These are phyloP conservation scores for Dianthus caryophyllus DNA, from an alignment of 148 eudicot species.

Conservation along the genomic window DNA sequence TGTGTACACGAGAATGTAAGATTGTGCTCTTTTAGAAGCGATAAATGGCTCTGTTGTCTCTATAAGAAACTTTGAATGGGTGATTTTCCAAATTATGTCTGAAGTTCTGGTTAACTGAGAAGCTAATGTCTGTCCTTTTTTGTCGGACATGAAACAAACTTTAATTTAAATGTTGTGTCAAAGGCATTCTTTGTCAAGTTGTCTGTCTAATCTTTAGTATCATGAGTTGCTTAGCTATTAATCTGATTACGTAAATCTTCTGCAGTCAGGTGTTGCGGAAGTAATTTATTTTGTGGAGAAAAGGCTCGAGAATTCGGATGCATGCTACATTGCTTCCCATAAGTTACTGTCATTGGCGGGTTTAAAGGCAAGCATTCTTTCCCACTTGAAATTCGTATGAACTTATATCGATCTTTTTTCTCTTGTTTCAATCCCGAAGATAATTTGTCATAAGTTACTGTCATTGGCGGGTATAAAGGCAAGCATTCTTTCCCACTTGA, in stretches of 20 bases:
- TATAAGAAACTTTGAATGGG: background rate
- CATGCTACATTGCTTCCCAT: conserved; percentile 70
- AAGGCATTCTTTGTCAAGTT: background rate
- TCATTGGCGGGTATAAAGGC: conserved; percentile 71
- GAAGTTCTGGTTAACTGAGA: background rate
- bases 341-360: conserved; percentile 76
- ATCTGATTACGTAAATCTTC: background rate
- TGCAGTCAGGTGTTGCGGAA: conserved; percentile 88
- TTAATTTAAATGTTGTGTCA: background rate
- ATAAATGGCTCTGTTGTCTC: background rate
- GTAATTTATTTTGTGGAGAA: conserved; percentile 87
- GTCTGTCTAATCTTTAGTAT: background rate
- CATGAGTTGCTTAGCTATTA: background rate
- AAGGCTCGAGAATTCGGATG: conserved; percentile 55
- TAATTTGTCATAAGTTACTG: conserved; percentile 33
- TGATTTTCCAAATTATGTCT: background rate
- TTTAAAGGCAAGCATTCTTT: conserved; percentile 45
- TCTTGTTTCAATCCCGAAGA: background rate
- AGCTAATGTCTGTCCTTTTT: background rate
- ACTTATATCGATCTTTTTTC: background rate
- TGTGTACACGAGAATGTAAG: background rate
- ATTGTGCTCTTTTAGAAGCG: background rate
- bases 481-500: conserved; percentile 17
- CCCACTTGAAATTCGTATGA: background rate
- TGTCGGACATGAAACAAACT: background rate